These are phyloP conservation scores for Peronospora belbahrii DNA, from an alignment of 352 stramenopile genomes.

Conservation along the genomic window DNA sequence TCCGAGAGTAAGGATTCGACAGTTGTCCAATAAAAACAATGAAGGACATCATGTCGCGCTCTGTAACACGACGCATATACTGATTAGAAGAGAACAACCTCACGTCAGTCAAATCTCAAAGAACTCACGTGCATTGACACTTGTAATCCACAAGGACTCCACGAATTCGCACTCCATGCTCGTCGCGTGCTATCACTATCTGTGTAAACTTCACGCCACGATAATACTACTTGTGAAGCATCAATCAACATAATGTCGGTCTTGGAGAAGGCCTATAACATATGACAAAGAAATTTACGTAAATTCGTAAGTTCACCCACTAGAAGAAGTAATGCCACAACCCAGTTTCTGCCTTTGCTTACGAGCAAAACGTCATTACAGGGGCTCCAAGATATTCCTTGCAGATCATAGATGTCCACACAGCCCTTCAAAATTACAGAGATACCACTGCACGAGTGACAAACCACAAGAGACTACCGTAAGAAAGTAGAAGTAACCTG, in stretches of 20 bases:
- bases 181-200: not conserved
- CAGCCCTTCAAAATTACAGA: constrained; percentile 12
- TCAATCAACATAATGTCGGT: constrained; percentile 25
- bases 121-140: constrained; percentile 28
- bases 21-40: constrained; percentile 27
- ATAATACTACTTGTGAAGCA: constrained; percentile 6
- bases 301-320: not conserved
- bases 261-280: constrained; percentile 27
- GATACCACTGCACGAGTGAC: constrained; percentile 4
- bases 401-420: constrained; percentile 8
- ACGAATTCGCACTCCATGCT: constrained; percentile 26
- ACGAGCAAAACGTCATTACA: constrained; percentile 28
- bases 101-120: not conserved
- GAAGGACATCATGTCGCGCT: constrained; percentile 14
- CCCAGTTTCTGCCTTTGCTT: not conserved
- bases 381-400: constrained; percentile 35
- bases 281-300: not conserved
- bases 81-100: not conserved
- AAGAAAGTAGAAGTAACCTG: not conserved
- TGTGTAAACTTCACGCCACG: constrained; percentile 12
- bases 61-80: constrained; percentile 5
- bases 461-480: not conserved
- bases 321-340: not conserved
- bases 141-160: constrained; percentile 37
- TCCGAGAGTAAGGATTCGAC: constrained; percentile 7